Evolutionary conservation across 2,329 filamentous ascomycete species (phyloP), one percentile per base, ranked within the genome.

Genomic region (Colletotrichum musae): DNA sequence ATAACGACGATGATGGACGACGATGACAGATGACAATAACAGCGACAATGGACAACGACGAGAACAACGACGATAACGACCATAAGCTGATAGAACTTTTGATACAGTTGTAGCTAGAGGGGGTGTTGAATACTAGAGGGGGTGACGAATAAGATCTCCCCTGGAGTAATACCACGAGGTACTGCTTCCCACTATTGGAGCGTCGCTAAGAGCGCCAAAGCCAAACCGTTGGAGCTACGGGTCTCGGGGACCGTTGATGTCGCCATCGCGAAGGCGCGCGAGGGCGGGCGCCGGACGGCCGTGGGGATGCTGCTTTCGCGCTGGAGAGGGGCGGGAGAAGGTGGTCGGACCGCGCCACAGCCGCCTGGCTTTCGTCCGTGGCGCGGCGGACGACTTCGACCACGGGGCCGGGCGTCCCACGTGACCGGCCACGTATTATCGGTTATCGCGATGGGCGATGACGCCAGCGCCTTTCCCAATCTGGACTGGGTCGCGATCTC

Each of bases 381-480:
- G 66, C 61, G 50, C 32, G 66, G 50, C 61, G 62, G 56, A 28
- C 56, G 56, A 66, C 5, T 48, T 54, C 36, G 66, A 51, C 62
- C 62, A 47, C 51, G 50, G 62, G 56, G 51, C 51, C 51, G 67
- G 51, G 26, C 36, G 24, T 12, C 7, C 56, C 67, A 70, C 62
- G 62, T 70, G 67, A 70, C 56, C 36, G 18, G n/a, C 21, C 36
- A 57, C 67, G 67, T 45, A 57, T 57, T 54, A 67, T 70, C 26
- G 56, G 32, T 36, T 36, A 36, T 36, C 32, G 32, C 32, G 32
- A 32, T 43, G 24, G 39, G 18, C n/a, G 24, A 70, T 67, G 62
- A 70, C 67, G 67, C 67, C 67, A 52, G 36, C 62, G 57, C 51
- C 56, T 61, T 70, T 39, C 62, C 62, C 15, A 41, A 61, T 57